These are phyloP conservation scores for Aspergillus kassunensis DNA, from an alignment of 495 filamentous ascomycete genomes.

Conservation along the genomic window DNA sequence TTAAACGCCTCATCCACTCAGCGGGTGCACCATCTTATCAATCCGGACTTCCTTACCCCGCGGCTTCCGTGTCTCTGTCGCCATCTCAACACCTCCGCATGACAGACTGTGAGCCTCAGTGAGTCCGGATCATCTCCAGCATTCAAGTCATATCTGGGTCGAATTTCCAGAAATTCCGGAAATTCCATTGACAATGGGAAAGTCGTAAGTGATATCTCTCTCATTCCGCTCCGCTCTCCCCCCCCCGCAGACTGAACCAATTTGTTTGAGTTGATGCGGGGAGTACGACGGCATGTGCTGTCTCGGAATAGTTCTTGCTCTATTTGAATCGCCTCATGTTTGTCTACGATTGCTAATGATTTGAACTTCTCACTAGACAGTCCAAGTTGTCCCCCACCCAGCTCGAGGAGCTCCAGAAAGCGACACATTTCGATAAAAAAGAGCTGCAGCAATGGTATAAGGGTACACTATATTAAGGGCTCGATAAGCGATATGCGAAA, in stretches of 20 bases:
- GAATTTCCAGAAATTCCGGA: too few species aligned
- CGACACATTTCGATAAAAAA: slow-evolving; percentile 99
- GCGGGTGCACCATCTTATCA: slow-evolving; percentile 23
- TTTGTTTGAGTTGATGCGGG: slow-evolving; percentile 1
- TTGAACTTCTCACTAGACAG: slow-evolving; percentile 50
- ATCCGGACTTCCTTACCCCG: slow-evolving; percentile 20
- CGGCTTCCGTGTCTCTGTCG: slow-evolving; percentile 20
- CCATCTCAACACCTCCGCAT: slow-evolving; percentile 25
- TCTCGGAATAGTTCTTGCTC: not conserved
- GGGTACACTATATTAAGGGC: slow-evolving; percentile 58
- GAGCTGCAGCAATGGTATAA: slow-evolving; percentile 99
- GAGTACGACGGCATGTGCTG: not conserved
- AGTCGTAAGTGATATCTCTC: slow-evolving; percentile 36
- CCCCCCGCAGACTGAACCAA: slow-evolving; percentile 6
- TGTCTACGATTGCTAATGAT: not conserved
- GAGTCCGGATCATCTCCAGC: not conserved
- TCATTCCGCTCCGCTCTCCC: not conserved
- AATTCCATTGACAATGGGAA: slow-evolving; percentile 35
- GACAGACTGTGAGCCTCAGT: slow-evolving; percentile 6
- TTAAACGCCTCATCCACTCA: slow-evolving; percentile 5
- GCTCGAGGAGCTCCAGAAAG: slow-evolving; percentile 89
- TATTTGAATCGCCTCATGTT: not conserved
- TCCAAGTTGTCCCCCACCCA: slow-evolving; percentile 95
- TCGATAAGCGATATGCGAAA: not conserved
- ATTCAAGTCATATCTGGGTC: not conserved